Evolutionary conservation across 2,329 filamentous ascomycete species (phyloP), one percentile per base, ranked within the genome.

Genomic region (Chalaropsis ovoidea): DNA sequence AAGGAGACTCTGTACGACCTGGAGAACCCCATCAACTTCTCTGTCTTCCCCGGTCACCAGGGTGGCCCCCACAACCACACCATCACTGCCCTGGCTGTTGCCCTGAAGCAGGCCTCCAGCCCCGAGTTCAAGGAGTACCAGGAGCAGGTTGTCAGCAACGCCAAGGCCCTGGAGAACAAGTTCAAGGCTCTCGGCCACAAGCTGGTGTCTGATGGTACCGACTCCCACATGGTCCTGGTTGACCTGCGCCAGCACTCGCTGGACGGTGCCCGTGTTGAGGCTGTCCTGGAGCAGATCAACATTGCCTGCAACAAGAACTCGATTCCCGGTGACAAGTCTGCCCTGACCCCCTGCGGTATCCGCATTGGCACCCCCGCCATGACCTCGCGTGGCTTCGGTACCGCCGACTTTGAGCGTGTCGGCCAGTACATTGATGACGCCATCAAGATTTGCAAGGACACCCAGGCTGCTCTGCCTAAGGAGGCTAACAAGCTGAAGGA

Each of bases 241-340:
- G 94, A 99, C 77, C 86, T 99, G 70, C 92, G 95, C 76, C 86
- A 91, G 74, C 84, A 89, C 75, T 82, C 79, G 69, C 85, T 99
- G 19, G 94, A 99, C 73, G 94, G 94, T 73, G 94, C 94, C 67
- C 90, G 94, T 76, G 89, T 97, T 52, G 94, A 99, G 83, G 87
- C 90, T 69, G 88, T 99, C 67, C 87, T 99, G 22, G 94, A 99
- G 81, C 89, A 95, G 77, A 94, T 96, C 79, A 95, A 96, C 82
- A 95, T 99, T 76, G 92, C 94, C 69, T 95, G 91, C 85, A 99
- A 99, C 86, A 99, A 99, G 86, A 99, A 99, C 85, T 88, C 90
- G 68, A 94, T 96, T 67, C 94, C 94, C 49, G 94, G 94, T 69
- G 94, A 99, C 83, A 96, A 95, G 83, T 95, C 90, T 67, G 94